Percentiles rank a stretch among this genome's conserved stretches.
These are phyloP conservation scores for Zygnema circumcarinatum DNA, from an alignment of 139 green algal species.

Conservation along the genomic window DNA sequence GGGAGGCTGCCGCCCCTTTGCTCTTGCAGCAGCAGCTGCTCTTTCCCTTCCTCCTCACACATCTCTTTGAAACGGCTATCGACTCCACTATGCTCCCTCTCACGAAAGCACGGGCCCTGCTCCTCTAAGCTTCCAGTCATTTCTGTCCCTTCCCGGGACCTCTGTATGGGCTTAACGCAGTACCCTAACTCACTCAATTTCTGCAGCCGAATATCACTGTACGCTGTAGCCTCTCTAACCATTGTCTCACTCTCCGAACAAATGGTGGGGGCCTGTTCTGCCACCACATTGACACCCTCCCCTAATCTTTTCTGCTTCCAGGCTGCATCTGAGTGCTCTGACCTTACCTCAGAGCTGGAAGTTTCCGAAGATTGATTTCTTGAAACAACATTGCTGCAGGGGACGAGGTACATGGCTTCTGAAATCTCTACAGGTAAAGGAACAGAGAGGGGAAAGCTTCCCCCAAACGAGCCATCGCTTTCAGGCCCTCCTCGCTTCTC, in stretches of 20 bases:
- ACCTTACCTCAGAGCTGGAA: neutral
- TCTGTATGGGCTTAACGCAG: neutral
- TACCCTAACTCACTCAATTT: neutral
- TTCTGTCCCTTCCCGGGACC: neutral
- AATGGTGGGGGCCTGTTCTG: neutral
- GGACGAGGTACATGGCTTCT: neutral
- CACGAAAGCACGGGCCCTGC: no score
- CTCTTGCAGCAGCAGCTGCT: neutral
- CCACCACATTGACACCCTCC: neutral
- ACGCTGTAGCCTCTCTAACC: neutral
- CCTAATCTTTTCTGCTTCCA: neutral
- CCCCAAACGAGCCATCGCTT: neutral
- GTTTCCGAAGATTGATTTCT: neutral
- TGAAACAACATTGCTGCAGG: neutral
- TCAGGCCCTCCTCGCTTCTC: neutral
- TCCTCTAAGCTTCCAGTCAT: no score
- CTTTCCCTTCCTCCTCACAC: neutral
- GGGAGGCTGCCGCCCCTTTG: neutral
- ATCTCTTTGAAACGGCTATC: neutral
- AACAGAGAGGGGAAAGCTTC: neutral
- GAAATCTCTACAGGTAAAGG: constrained; percentile 17
- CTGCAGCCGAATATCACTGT: neutral
- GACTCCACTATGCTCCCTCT: neutral
- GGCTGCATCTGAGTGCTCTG: neutral
- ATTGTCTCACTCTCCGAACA: neutral